Percentiles rank a stretch among this genome's conserved stretches.
These are phyloP conservation scores for Nephelium lappaceum DNA, from an alignment of 345 rosid genomes.

Conservation along the genomic window DNA sequence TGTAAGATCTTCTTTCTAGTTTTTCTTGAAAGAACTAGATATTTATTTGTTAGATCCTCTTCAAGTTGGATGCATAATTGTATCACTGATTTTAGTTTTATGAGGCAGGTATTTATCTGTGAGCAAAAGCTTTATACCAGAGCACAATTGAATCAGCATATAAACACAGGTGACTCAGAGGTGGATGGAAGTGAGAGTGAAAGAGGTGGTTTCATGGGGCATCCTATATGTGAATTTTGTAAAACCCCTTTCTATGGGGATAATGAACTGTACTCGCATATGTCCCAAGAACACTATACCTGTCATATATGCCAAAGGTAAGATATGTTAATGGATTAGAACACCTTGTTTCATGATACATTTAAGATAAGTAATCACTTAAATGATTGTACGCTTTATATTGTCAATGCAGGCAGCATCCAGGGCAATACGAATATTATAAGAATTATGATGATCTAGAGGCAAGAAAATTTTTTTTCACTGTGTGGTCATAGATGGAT, in stretches of 20 bases:
- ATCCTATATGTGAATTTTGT: slow-evolving; percentile 95
- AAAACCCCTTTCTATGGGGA: slow-evolving; percentile 88
- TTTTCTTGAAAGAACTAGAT: background rate
- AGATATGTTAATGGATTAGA: background rate
- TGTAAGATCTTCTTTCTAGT: background rate
- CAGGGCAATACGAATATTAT: slow-evolving; percentile 87
- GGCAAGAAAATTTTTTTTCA: slow-evolving; percentile 36
- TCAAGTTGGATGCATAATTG: background rate
- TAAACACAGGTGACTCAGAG: slow-evolving; percentile 82
- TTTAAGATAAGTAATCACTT: background rate
- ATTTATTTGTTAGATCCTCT: background rate
- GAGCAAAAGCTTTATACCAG: slow-evolving; percentile 88
- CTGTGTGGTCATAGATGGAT: background rate
- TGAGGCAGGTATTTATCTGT: slow-evolving; percentile 75
- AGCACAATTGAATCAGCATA: slow-evolving; percentile 85
- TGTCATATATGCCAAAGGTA: slow-evolving; percentile 97
- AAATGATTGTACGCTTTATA: background rate
- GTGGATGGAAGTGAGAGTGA: slow-evolving; percentile 98
- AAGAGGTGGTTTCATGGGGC: slow-evolving; percentile 94
- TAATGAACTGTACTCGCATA: slow-evolving; percentile 84
- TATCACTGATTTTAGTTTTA: slow-evolving; percentile 20
- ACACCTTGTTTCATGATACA: background rate
- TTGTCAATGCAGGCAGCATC: slow-evolving; percentile 69
- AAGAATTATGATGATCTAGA: slow-evolving; percentile 92
- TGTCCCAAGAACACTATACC: slow-evolving; percentile 90